Conservation (phyloP, 139 green algal genomes). For the Asterochloris sp. region DNA sequence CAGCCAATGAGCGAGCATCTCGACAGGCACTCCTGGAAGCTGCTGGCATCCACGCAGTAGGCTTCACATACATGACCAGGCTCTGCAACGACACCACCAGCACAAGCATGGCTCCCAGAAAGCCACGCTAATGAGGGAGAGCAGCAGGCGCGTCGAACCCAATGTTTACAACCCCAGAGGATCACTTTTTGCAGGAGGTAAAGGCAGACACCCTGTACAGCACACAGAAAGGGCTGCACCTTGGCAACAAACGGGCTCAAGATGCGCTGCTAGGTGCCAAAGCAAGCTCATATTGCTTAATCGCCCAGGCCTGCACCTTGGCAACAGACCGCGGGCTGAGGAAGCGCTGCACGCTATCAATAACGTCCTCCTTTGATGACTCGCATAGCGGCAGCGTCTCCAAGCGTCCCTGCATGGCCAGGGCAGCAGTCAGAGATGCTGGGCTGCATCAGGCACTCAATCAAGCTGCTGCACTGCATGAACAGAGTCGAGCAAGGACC, state of each 20-base stretch:
- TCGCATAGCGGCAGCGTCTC: slow-evolving; percentile 84
- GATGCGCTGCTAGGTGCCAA: too few relatives aligned
- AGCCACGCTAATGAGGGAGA: too few relatives aligned
- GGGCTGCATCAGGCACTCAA: neutral
- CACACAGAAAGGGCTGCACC: too few relatives aligned
- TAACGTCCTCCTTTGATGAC: slow-evolving; percentile 83
- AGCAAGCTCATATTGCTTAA: neutral
- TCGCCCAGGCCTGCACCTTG: slow-evolving; percentile 24
- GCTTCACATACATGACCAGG: too few relatives aligned
- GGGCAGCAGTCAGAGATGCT: neutral
- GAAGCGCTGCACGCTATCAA: slow-evolving; percentile 69
- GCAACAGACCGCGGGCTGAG: slow-evolving; percentile 53
- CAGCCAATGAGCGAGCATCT: neutral
- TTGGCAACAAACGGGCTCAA: too few relatives aligned
- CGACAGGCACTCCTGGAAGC: neutral
- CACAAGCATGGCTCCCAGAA: too few relatives aligned
- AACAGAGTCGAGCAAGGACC: neutral
- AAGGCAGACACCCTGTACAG: too few relatives aligned
- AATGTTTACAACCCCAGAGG: too few relatives aligned
- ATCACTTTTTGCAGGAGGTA: too few relatives aligned
- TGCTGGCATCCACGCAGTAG: too few relatives aligned
- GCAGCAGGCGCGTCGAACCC: too few relatives aligned
- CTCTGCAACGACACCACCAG: too few relatives aligned
- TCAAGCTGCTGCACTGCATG: neutral
- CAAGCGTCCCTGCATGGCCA: slow-evolving; percentile 56